A percentile compares a stretch with the other conserved stretches of the same genome.
Conservation (phyloP, 2,329 filamentous ascomycete genomes). For the Trichoderma brevicompactum region DNA sequence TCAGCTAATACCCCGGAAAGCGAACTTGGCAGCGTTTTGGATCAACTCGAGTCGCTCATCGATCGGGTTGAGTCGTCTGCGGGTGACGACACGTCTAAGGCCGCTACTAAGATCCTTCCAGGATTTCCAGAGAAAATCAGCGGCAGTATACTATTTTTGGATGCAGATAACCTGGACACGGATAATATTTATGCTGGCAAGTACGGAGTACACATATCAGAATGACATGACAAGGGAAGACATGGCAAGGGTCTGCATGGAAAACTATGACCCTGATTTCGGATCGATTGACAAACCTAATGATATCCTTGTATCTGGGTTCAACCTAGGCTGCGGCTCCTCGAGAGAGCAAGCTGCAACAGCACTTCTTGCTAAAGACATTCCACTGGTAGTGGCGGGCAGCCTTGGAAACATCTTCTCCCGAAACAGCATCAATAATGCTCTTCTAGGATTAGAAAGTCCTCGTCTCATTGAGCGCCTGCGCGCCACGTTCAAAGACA, state of each 20-base stretch:
- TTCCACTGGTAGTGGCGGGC: slow-evolving; percentile 77
- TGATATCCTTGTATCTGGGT: slow-evolving; percentile 84
- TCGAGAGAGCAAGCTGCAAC: slow-evolving; percentile 86
- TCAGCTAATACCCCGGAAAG: slow-evolving; percentile 71
- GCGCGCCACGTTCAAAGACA: slow-evolving; percentile 62
- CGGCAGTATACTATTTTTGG: slow-evolving; percentile 82
- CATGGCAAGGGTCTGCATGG: slow-evolving; percentile 92
- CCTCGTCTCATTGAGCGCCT: slow-evolving; percentile 69
- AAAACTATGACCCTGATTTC: slow-evolving; percentile 85
- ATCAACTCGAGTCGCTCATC: slow-evolving; percentile 49
- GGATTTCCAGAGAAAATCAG: slow-evolving; percentile 83
- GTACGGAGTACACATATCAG: slow-evolving; percentile 92
- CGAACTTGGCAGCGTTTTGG: slow-evolving; percentile 72
- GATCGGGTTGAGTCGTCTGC: not conserved
- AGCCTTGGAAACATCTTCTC: slow-evolving; percentile 85
- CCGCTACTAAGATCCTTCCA: slow-evolving; percentile 64
- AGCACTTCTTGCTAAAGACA: slow-evolving; percentile 79
- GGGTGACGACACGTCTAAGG: slow-evolving; percentile 32
- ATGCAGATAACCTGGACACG: slow-evolving; percentile 82
- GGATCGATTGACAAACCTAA: slow-evolving; percentile 63
- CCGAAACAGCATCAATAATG: slow-evolving; percentile 79
- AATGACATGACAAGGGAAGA: slow-evolving; percentile 75
- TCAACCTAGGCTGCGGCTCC: slow-evolving; percentile 85
- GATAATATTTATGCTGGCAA: slow-evolving; percentile 81
- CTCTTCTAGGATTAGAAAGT: slow-evolving; percentile 70